These are phyloP conservation scores for Mycena kentingensis DNA, from an alignment of 768 basidiomycete genomes.

Conservation along the genomic window DNA sequence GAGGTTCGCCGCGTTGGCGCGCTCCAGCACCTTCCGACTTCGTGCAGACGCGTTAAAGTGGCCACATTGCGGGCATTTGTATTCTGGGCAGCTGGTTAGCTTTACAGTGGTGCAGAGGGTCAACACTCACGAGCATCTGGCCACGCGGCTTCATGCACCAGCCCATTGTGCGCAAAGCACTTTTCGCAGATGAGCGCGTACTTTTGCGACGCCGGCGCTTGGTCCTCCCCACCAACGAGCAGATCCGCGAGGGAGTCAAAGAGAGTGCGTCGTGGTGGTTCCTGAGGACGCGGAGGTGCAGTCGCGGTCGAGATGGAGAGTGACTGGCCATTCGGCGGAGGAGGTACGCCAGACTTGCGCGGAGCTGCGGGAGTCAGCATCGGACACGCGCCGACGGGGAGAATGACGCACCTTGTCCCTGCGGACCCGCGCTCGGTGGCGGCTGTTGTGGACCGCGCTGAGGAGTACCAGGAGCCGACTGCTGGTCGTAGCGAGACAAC, in stretches of 20 bases:
- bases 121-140: conserved; percentile 73
- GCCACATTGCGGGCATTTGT: conserved; percentile 82
- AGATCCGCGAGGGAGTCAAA: conserved; percentile 88
- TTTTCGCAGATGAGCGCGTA: conserved; percentile 89
- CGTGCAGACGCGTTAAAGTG: conserved; percentile 69
- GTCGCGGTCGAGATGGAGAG: conserved; percentile 33
- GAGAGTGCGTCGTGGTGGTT: conserved; percentile 71
- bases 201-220: conserved; percentile 46
- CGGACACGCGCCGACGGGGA: neutral
- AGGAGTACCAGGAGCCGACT: conserved; percentile 27
- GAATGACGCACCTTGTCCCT: conserved; percentile 4
- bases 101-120: neutral
- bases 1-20: conserved; percentile 6
- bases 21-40: conserved; percentile 33
- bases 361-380: neutral
- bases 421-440: conserved; percentile 20
- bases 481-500: conserved; percentile 79
- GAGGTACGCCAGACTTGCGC: too few species aligned
- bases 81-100: conserved; percentile 53
- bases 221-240: conserved; percentile 79
- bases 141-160: conserved; percentile 82
- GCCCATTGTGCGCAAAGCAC: conserved; percentile 87
- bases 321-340: too few species aligned
- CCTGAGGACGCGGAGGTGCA: conserved; percentile 54
- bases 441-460: neutral